Base-by-base conservation (phyloP, 306 rosid species). In the Trichosanthes truncata region DNA sequence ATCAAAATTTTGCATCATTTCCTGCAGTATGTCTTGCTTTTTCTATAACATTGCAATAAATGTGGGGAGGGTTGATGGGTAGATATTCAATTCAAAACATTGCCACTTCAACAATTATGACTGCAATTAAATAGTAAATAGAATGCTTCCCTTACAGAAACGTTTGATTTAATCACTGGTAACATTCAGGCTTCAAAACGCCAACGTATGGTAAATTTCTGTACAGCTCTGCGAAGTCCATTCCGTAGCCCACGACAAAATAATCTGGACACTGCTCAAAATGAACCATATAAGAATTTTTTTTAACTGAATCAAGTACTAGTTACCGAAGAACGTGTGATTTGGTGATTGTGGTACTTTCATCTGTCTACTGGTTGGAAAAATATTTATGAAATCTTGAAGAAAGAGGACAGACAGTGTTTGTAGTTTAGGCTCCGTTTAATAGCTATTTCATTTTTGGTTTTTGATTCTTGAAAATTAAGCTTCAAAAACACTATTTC, bases 201-300 rank as follows among this genome's bases (percentile, higher is more conserved):
- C 98, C 98, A 63, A 95, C 65, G 82, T 91, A 91, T 23, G 98
- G 97, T 83, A 95, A 84, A 86, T 92, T 92, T 86, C 98, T 88
- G 74, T 92, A 95, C 5, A 80, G 17, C 81, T 95, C 97, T 0
- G 91, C 96, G 66, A 78, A 91, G 84, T 95, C 98, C 97, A 95
- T 79, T 49, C 98, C 97, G 41, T 92, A 95, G 21, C 98, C 98
- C 78, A 95, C 98, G 9, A 95, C 96, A 84, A 95, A 95, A 61
- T 75, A 76, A 80, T 95, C 89, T 69, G 97, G 93, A 67, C 97
- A 92, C 98, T 94, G 98, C 88, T 74, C 46, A 57, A 83, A 74
- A 61, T 56, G 38, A 77, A 65, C 67, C 48, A 80, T 20, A 33
- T 3, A 14, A 35, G 59, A 61, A 56, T 25, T 0, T 25, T 0